Conservation (phyloP, 305 asterid genomes). For the Solanum aculeatissimum region DNA sequence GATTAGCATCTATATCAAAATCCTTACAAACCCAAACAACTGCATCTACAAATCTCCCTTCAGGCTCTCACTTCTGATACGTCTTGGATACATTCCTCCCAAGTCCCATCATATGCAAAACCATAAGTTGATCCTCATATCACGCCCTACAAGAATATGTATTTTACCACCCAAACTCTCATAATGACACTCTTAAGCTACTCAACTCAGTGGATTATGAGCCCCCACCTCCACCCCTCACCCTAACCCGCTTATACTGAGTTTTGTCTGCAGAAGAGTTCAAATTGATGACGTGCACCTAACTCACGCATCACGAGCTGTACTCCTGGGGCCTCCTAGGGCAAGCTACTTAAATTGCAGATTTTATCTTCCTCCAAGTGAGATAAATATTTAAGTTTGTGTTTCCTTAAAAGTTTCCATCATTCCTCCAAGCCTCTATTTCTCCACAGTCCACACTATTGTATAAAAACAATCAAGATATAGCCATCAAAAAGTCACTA, state of each 20-base stretch:
- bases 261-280: not conserved
- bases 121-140: not conserved
- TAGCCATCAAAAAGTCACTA: not conserved
- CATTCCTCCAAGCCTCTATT: not conserved
- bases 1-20: not conserved
- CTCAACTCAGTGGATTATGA: not conserved
- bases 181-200: not conserved
- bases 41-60: not conserved
- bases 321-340: not conserved
- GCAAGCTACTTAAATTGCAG: not conserved
- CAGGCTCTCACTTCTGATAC: not conserved
- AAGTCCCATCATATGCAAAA: not conserved
- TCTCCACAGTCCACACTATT: not conserved
- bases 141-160: not conserved
- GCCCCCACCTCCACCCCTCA: not conserved
- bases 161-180: not conserved
- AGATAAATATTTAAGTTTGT: not conserved
- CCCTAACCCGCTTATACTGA: not conserved
- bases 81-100: not conserved
- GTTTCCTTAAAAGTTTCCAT: not conserved
- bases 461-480: not conserved
- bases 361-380: not conserved
- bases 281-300: not conserved
- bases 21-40: not conserved
- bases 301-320: not conserved